Conservation (phyloP, 345 rosid species). For the Camelina sativa region DNA sequence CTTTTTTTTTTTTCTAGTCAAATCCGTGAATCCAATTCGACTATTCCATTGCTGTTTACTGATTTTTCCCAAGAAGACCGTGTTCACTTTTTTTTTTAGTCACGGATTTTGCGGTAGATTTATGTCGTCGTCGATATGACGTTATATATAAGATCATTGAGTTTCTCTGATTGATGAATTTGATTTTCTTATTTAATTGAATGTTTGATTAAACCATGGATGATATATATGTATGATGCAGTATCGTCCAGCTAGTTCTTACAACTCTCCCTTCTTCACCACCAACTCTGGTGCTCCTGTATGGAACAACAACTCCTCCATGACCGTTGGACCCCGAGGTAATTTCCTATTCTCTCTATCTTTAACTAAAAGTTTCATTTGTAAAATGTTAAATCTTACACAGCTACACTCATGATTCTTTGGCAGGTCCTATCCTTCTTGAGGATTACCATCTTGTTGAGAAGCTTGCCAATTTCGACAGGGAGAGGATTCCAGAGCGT, state of each 20-base stretch:
- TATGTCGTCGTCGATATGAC: background rate
- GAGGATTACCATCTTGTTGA: conserved; percentile 95
- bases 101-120: background rate
- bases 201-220: background rate
- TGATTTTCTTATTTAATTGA: background rate
- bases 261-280: conserved; percentile 49
- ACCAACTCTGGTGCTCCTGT: conserved; percentile 54
- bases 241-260: conserved; percentile 50
- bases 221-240: conserved; percentile 30
- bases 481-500: conserved; percentile 92
- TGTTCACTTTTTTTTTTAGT: background rate
- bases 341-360: background rate
- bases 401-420: background rate
- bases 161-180: background rate
- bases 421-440: conserved; percentile 84
- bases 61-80: background rate
- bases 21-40: conserved; percentile 1
- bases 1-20: background rate
- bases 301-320: conserved; percentile 53
- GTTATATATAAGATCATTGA: background rate
- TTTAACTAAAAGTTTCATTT: background rate
- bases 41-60: background rate
- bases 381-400: background rate
- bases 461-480: conserved; percentile 81
- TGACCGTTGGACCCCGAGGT: conserved; percentile 52